phyloP scores from a whole-genome alignment of 2,329 filamentous ascomycete species.

The Huntiella abstrusa region DNA sequence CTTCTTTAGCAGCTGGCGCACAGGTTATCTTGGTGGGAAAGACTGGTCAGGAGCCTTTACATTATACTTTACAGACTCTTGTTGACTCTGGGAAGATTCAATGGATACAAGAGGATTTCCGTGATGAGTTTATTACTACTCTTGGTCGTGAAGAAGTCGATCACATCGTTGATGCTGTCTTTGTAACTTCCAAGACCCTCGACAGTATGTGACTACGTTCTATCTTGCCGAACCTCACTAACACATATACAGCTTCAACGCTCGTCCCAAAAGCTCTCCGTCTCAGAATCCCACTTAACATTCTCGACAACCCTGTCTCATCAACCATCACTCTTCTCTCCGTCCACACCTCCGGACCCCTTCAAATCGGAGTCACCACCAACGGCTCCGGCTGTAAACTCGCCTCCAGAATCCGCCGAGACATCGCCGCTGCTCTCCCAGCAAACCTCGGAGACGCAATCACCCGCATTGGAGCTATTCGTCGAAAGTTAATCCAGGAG shows the following conservation, averaged over 20 bases:
- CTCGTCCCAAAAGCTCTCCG: conserved; percentile 60
- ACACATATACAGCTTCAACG: conserved; percentile 29
- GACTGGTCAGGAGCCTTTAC: conserved; percentile 22
- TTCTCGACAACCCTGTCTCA: conserved; percentile 67
- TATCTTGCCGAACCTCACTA: background rate
- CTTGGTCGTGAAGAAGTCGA: conserved; percentile 68
- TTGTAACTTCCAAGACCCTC: conserved; percentile 30
- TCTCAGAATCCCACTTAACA: conserved; percentile 79
- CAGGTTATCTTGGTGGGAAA: conserved; percentile 54
- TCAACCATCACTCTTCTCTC: conserved; percentile 83
- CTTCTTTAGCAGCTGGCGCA: conserved; percentile 68
- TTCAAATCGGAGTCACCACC: conserved; percentile 90
- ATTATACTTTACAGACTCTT: conserved; percentile 39
- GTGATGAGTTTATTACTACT: conserved; percentile 50
- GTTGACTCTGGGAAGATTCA: conserved; percentile 47
- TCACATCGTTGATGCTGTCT: conserved; percentile 72
- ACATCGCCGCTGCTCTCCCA: conserved; percentile 68
- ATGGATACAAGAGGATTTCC: conserved; percentile 48
- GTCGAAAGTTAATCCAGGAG: conserved; percentile 57
- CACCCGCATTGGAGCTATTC: conserved; percentile 53
- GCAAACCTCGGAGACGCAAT: conserved; percentile 58
- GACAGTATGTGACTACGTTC: background rate
- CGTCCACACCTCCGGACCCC: conserved; percentile 71
- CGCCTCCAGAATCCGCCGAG: conserved; percentile 69
- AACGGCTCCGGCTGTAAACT: conserved; percentile 91